phyloP scores from a whole-genome alignment of 805 yeast species.

The Suhomyces faveliae region DNA sequence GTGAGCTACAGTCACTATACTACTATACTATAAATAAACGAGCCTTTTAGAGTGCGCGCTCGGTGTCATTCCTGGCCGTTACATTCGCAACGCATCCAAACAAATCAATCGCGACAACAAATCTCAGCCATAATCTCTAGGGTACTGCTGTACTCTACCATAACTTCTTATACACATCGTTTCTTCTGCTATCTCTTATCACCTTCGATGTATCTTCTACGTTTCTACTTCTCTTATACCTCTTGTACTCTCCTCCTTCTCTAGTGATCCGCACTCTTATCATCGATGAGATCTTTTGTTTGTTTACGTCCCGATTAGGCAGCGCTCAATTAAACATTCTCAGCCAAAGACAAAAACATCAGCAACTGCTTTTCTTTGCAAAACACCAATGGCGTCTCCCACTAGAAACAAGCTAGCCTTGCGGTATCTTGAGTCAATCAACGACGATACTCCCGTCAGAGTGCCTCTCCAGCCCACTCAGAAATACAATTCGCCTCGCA shows the following conservation, averaged over 20 bases:
- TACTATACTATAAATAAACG: no score
- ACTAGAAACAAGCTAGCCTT: constrained; percentile 27
- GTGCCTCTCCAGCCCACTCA: constrained; percentile 32
- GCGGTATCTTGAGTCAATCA: constrained; percentile 35
- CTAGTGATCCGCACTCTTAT: background rate
- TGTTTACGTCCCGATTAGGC: constrained; percentile 3
- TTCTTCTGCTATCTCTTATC: background rate
- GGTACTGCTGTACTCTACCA: background rate
- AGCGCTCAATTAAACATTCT: background rate
- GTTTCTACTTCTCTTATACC: background rate
- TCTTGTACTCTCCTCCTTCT: background rate
- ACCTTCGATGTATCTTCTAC: background rate
- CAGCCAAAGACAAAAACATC: constrained; percentile 2
- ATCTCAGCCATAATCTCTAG: background rate
- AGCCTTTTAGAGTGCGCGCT: background rate
- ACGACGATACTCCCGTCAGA: constrained; percentile 25
- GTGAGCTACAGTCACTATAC: no score
- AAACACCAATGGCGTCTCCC: constrained; percentile 9
- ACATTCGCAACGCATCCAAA: background rate
- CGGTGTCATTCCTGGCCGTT: background rate
- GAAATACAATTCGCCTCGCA: constrained; percentile 21
- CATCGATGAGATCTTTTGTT: constrained; percentile 1
- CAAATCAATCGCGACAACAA: background rate
- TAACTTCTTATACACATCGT: background rate
- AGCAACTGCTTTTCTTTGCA: background rate